Conservation (phyloP, 768 basidiomycete genomes). For the Termitomyces sp. region DNA sequence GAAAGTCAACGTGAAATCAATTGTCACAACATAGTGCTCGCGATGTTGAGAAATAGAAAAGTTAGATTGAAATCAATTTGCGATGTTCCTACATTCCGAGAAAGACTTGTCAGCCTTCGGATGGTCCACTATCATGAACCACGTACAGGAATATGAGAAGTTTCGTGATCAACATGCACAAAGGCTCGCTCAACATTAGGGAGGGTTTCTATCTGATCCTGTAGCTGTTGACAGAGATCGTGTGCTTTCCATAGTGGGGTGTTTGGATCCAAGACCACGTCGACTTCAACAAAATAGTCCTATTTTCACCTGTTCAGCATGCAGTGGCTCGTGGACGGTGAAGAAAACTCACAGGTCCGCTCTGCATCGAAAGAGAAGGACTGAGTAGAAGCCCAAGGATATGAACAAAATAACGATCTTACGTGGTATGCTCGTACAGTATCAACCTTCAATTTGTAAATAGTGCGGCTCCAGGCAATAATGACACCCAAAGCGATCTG, state of each 20-base stretch:
- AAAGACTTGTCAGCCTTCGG: conserved; percentile 2
- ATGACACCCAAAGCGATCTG: conserved; percentile 77
- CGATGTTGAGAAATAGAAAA: not conserved
- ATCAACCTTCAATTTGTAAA: conserved; percentile 75
- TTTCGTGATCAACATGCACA: conserved; percentile 93
- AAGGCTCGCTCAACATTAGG: conserved; percentile 92
- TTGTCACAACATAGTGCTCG: no score
- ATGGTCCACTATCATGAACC: not conserved
- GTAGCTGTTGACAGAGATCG: conserved; percentile 76
- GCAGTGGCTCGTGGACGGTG: not conserved
- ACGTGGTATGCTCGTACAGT: conserved; percentile 92
- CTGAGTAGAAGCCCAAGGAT: conserved; percentile 3
- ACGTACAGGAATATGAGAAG: conserved; percentile 60
- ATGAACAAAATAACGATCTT: conserved; percentile 19
- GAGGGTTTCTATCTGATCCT: conserved; percentile 84
- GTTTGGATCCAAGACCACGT: conserved; percentile 86
- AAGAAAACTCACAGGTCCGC: conserved; percentile 55
- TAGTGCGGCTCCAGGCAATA: conserved; percentile 66
- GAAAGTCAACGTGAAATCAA: not conserved
- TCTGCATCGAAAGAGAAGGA: conserved; percentile 30
- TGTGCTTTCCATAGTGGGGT: conserved; percentile 90
- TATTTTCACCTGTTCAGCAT: conserved; percentile 18
- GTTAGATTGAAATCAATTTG: conserved; percentile 23
- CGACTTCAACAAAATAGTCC: conserved; percentile 93
- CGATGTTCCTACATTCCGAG: conserved; percentile 38